A percentile compares a stretch with the other conserved stretches of the same genome.
phyloP scores from a whole-genome alignment of 2,329 filamentous ascomycete genomes.

The Orbilia javanica region DNA sequence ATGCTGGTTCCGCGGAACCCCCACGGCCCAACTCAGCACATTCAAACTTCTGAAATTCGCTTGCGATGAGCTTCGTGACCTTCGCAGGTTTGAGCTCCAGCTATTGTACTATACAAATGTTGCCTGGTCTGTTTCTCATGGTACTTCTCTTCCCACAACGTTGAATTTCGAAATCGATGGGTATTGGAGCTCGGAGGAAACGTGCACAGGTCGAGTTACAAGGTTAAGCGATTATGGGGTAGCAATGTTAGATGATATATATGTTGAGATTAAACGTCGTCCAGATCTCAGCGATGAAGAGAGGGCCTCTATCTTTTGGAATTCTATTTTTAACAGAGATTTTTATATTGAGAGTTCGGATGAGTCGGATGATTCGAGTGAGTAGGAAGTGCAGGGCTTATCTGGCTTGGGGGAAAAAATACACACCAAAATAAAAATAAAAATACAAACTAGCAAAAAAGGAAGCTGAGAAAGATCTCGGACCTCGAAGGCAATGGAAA shows the following conservation, averaged over 20 bases:
- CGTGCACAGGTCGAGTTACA: neutral
- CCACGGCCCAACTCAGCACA: neutral
- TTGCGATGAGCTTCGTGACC: neutral
- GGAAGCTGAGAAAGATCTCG: neutral
- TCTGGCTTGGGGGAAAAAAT: too few relatives aligned
- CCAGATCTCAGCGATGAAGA: neutral
- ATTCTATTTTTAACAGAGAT: neutral
- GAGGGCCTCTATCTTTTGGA: neutral
- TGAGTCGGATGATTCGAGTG: neutral
- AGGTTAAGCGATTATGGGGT: neutral
- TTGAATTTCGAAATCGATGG: neutral
- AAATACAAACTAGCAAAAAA: neutral
- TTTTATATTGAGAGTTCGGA: neutral
- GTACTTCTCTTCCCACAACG: neutral
- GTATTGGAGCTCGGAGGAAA: neutral
- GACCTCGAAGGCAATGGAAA: conserved; percentile 2
- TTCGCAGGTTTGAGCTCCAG: neutral
- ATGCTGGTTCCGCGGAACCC: neutral
- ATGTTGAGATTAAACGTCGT: neutral
- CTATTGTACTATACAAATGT: neutral
- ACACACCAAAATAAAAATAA: neutral
- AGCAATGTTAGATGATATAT: neutral
- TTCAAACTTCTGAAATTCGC: neutral
- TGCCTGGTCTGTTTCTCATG: too few relatives aligned
- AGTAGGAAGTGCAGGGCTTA: too few relatives aligned